Percentiles rank a stretch among this genome's conserved stretches.
These are phyloP conservation scores for Cunninghamia lanceolata DNA, from an alignment of 75 land plant genomes.

Conservation along the genomic window DNA sequence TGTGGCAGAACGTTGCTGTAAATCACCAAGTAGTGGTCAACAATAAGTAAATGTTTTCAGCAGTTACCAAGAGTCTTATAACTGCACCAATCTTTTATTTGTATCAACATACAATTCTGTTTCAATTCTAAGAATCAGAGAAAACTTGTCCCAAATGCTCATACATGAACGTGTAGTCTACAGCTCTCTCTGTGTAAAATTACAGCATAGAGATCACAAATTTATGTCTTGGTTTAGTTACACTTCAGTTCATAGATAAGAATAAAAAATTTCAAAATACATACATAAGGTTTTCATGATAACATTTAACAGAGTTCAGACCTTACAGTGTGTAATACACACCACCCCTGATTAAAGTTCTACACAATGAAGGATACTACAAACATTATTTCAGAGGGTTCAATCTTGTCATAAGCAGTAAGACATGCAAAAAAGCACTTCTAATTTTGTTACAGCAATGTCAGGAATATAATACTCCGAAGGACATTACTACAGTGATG, in stretches of 20 bases:
- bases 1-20: conserved; percentile 95
- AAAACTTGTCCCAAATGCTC: neutral
- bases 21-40: neutral
- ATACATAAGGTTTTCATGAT: neutral
- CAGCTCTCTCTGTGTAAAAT: neutral
- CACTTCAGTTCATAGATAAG: neutral
- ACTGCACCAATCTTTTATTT: neutral
- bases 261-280: neutral
- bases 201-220: neutral
- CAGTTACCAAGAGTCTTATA: neutral
- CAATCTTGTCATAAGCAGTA: neutral
- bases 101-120: neutral
- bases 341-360: neutral
- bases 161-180: neutral
- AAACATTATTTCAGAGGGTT: neutral
- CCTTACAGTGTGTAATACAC: neutral
- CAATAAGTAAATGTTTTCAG: neutral
- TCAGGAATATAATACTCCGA: neutral
- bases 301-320: neutral
- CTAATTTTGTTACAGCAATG: neutral
- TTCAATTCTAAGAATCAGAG: neutral
- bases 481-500: neutral
- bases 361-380: neutral
- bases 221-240: neutral
- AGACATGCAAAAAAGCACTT: neutral